phyloP scores from a whole-genome alignment of 225 moss, liverwort and hornwort species.

The Bryum argenteum region DNA sequence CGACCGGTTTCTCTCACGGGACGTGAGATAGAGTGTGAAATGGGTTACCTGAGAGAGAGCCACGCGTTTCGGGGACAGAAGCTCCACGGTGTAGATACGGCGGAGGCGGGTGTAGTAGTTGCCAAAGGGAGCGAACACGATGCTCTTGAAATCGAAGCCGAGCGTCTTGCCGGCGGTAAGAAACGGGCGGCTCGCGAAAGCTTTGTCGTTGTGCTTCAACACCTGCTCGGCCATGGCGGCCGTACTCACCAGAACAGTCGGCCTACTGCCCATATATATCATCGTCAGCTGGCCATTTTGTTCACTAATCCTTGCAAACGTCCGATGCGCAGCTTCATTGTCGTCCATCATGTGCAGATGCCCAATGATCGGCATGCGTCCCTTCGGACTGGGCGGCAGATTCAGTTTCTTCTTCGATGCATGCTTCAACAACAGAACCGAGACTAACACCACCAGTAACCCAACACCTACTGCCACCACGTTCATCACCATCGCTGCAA shows the following conservation, averaged over 20 bases:
- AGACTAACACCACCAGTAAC: not conserved
- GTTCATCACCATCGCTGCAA: slow-evolving; percentile 30
- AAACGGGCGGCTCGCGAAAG: slow-evolving; percentile 54
- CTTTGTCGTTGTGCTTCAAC: slow-evolving; percentile 53
- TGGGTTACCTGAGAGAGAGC: slow-evolving; percentile 44
- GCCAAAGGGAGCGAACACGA: slow-evolving; percentile 52
- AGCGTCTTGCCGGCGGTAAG: slow-evolving; percentile 51
- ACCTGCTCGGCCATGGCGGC: slow-evolving; percentile 62
- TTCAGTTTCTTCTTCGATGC: slow-evolving; percentile 28
- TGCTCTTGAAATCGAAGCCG: slow-evolving; percentile 45
- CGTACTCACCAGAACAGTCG: slow-evolving; percentile 46
- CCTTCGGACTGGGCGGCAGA: slow-evolving; percentile 53
- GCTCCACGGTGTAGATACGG: slow-evolving; percentile 53
- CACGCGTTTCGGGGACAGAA: slow-evolving; percentile 55
- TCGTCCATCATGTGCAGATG: slow-evolving; percentile 51
- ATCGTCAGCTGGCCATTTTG: slow-evolving; percentile 49
- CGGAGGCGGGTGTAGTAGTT: slow-evolving; percentile 52
- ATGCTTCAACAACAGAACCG: not conserved
- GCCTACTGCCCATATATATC: slow-evolving; percentile 49
- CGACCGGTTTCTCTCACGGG: too few relatives aligned
- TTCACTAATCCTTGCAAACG: slow-evolving; percentile 42
- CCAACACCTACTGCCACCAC: slow-evolving; percentile 18
- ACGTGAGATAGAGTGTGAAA: not conserved
- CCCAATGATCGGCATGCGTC: slow-evolving; percentile 47
- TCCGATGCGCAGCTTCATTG: slow-evolving; percentile 55